Percentiles rank a stretch among this genome's conserved stretches.
Conservation (phyloP, 225 moss, liverwort and hornwort genomes). For the Climacium dendroides region DNA sequence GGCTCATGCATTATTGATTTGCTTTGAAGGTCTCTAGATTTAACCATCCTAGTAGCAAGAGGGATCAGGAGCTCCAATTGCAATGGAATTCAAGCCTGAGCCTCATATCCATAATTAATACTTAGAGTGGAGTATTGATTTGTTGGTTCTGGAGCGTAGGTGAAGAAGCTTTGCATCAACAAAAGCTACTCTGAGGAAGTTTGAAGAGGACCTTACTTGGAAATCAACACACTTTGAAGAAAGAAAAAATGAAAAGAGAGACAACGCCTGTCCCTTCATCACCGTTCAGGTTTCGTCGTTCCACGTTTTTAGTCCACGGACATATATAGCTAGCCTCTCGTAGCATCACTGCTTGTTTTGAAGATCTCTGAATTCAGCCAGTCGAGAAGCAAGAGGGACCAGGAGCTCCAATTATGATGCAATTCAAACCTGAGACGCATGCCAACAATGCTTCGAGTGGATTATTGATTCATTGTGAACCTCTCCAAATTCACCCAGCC, state of each 20-base stretch:
- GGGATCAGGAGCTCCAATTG: background rate
- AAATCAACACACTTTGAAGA: background rate
- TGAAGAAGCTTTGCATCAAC: background rate
- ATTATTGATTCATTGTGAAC: background rate
- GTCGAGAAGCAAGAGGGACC: background rate
- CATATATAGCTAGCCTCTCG: no score
- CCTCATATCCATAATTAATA: background rate
- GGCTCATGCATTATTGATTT: background rate
- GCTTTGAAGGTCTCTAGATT: background rate
- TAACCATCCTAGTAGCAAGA: background rate
- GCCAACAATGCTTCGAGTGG: background rate
- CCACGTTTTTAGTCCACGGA: background rate
- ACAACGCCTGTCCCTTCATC: background rate
- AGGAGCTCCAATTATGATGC: background rate
- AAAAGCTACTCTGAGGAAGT: background rate
- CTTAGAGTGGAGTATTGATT: background rate
- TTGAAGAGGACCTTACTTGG: background rate
- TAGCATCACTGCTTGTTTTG: background rate
- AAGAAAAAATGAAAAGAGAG: background rate
- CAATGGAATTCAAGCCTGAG: background rate
- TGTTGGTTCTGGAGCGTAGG: no score
- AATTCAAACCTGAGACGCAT: background rate
- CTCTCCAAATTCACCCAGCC: background rate
- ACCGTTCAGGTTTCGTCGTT: background rate
- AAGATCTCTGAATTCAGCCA: background rate